Percentiles rank a stretch among this genome's conserved stretches.
phyloP scores from a whole-genome alignment of 116 monocot species.

The Zostera marina region DNA sequence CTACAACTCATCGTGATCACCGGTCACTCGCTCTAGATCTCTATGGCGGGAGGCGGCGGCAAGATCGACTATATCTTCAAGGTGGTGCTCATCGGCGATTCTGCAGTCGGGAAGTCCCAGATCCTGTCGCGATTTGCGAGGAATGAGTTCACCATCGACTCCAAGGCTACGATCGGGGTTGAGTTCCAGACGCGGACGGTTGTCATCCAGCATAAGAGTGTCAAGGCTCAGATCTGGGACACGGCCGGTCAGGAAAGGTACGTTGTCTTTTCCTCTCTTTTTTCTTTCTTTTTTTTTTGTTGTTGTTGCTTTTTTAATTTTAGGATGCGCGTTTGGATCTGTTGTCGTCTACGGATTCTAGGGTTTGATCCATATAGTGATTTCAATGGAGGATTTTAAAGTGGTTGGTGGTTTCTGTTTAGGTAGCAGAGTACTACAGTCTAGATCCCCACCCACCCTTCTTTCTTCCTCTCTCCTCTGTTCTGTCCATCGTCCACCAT shows the following conservation, averaged over 20 bases:
- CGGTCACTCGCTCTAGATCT: too few relatives aligned
- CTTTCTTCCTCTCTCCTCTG: too few relatives aligned
- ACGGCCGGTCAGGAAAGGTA: slow-evolving; percentile 90
- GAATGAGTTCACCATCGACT: slow-evolving; percentile 61
- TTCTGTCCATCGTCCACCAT: too few relatives aligned
- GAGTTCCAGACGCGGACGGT: slow-evolving; percentile 60
- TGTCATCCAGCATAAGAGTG: slow-evolving; percentile 51
- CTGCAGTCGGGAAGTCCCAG: slow-evolving; percentile 85
- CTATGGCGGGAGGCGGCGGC: slow-evolving; percentile 10
- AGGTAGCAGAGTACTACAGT: too few relatives aligned
- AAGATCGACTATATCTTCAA: slow-evolving; percentile 83
- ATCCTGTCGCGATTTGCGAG: slow-evolving; percentile 59
- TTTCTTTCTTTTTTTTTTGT: not conserved
- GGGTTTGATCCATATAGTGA: too few relatives aligned
- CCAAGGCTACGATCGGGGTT: slow-evolving; percentile 68
- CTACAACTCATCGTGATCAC: too few relatives aligned
- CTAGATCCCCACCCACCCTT: too few relatives aligned
- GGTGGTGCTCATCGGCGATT: slow-evolving; percentile 81
- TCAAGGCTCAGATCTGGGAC: slow-evolving; percentile 95
- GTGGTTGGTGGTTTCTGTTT: too few relatives aligned
- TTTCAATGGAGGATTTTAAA: too few relatives aligned
- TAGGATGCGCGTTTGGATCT: too few relatives aligned
- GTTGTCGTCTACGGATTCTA: too few relatives aligned
- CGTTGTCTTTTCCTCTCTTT: not conserved
- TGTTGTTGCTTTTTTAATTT: too few relatives aligned